These are phyloP conservation scores for Lindgomyces ingoldianus DNA, from an alignment of 495 filamentous ascomycete species.

Conservation along the genomic window DNA sequence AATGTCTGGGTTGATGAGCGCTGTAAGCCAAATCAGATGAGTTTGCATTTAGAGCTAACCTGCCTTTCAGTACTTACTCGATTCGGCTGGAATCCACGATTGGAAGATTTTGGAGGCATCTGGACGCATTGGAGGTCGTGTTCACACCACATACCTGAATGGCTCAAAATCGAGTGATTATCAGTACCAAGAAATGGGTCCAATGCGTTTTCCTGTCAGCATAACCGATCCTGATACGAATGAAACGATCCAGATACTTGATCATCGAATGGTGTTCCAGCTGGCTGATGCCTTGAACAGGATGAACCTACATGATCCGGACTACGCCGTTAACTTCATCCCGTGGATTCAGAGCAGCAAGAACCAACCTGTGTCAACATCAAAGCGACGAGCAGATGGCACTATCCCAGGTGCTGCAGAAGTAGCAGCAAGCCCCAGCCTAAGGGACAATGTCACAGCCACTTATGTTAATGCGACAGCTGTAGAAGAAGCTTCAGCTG, in stretches of 20 bases:
- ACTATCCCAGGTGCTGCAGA: slow-evolving; percentile 47
- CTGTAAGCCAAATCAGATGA: slow-evolving; percentile 25
- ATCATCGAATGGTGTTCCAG: slow-evolving; percentile 52
- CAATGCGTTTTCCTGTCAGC: slow-evolving; percentile 62
- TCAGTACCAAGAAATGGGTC: slow-evolving; percentile 73
- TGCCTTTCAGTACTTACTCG: slow-evolving; percentile 45
- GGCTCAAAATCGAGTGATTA: slow-evolving; percentile 62
- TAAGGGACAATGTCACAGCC: slow-evolving; percentile 40
- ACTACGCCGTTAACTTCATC: slow-evolving; percentile 63
- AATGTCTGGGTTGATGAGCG: slow-evolving; percentile 66
- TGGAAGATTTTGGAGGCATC: slow-evolving; percentile 56
- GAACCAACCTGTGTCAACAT: slow-evolving; percentile 53
- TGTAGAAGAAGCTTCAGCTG: slow-evolving; percentile 45
- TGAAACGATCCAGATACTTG: slow-evolving; percentile 55
- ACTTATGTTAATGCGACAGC: slow-evolving; percentile 44
- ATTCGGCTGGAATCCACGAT: slow-evolving; percentile 56
- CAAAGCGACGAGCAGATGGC: slow-evolving; percentile 53
- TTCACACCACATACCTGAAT: slow-evolving; percentile 62
- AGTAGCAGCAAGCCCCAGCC: slow-evolving; percentile 36
- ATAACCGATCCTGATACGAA: slow-evolving; percentile 54
- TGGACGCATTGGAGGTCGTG: slow-evolving; percentile 54
- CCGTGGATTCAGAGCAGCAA: slow-evolving; percentile 57
- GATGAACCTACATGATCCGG: background rate
- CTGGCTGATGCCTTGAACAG: slow-evolving; percentile 46
- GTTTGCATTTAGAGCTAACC: background rate